Evolutionary conservation across 306 rosid genomes (phyloP).

Genomic region (Fagus sylvatica): DNA sequence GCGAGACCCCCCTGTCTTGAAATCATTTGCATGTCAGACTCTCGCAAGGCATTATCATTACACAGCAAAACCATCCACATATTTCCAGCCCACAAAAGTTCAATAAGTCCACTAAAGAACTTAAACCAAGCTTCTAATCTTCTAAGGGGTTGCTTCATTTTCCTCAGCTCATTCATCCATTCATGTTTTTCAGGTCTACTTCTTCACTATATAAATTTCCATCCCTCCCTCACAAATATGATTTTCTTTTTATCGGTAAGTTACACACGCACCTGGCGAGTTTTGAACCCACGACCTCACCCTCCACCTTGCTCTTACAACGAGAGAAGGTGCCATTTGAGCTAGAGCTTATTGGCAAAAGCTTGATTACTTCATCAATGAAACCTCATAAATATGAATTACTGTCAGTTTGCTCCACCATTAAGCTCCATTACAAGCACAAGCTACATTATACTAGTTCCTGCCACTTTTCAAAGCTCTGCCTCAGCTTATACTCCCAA

Average conservation of each 20-base stretch:
- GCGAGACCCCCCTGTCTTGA: background rate
- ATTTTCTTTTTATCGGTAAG: too few relatives aligned
- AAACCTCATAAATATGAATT: background rate
- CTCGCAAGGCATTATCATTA: conserved; percentile 4
- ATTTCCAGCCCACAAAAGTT: conserved; percentile 3
- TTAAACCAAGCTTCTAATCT: background rate
- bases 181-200: background rate
- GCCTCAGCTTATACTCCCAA: conserved; percentile 1
- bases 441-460: background rate
- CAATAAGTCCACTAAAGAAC: background rate
- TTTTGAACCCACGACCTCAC: too few relatives aligned
- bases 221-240: background rate
- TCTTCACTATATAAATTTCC: background rate
- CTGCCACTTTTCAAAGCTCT: background rate
- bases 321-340: too few relatives aligned
- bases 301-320: too few relatives aligned
- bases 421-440: background rate
- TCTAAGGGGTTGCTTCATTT: conserved; percentile 9
- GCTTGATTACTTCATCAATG: too few relatives aligned
- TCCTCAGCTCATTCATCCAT: background rate
- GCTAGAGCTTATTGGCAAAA: too few relatives aligned
- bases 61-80: conserved; percentile 8
- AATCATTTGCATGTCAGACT: background rate
- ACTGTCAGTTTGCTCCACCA: background rate
- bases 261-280: too few relatives aligned